These are phyloP conservation scores for Saposhnikovia divaricata DNA, from an alignment of 129 eudicot species.

Conservation along the genomic window DNA sequence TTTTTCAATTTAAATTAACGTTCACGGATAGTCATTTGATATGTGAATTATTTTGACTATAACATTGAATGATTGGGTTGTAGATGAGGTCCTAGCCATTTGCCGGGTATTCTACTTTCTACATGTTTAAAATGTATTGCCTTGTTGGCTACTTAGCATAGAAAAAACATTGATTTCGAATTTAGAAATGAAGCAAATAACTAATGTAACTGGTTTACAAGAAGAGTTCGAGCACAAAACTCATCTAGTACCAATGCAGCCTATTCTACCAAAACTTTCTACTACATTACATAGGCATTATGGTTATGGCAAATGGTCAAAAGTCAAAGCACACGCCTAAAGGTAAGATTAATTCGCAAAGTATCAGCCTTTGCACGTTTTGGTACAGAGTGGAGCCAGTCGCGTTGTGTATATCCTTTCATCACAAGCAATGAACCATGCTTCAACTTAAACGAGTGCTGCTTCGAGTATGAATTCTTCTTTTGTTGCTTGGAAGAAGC, in stretches of 20 bases:
- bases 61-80: too few relatives aligned
- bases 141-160: too few relatives aligned
- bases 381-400: constrained; percentile 93
- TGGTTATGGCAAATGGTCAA: not conserved
- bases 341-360: constrained; percentile 75
- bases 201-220: not conserved
- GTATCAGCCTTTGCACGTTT: constrained; percentile 66
- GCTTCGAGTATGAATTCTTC: constrained; percentile 26
- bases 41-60: too few relatives aligned
- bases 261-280: not conserved
- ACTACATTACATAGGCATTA: not conserved
- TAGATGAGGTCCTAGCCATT: too few relatives aligned
- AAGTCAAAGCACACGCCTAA: constrained; percentile 48
- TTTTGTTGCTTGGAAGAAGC: constrained; percentile 53
- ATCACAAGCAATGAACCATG: constrained; percentile 83
- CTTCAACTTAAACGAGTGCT: constrained; percentile 47
- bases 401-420: constrained; percentile 85
- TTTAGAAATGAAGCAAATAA: not conserved
- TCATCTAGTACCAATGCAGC: not conserved
- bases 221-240: not conserved
- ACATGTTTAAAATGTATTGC: too few relatives aligned
- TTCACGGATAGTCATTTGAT: too few relatives aligned
- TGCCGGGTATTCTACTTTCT: too few relatives aligned
- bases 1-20: too few relatives aligned
- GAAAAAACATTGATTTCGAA: not conserved